Conservation (phyloP, 2,329 filamentous ascomycete species). For the Fusarium sarcochroum region DNA sequence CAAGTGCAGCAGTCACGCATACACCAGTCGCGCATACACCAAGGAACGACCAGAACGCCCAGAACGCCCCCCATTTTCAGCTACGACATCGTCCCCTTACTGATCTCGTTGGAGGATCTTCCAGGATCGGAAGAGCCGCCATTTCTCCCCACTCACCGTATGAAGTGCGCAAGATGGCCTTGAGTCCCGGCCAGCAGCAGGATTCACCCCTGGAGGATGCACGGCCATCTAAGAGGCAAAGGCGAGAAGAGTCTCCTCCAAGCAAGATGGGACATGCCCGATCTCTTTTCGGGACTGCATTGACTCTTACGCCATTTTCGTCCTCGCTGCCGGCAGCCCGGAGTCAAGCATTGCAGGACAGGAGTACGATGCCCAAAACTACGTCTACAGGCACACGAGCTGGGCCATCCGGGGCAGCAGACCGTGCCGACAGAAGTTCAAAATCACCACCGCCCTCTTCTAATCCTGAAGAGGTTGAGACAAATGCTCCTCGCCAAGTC, state of each 20-base stretch:
- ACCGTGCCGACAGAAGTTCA: not conserved
- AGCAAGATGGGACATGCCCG: conserved; percentile 54
- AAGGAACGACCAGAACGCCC: conserved; percentile 42
- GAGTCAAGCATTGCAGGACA: conserved; percentile 40
- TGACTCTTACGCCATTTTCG: conserved; percentile 50
- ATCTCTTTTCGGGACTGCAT: conserved; percentile 53
- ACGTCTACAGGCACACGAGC: not conserved
- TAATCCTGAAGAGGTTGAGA: not conserved
- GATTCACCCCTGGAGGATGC: conserved; percentile 34
- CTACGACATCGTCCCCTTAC: conserved; percentile 62
- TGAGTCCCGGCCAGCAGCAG: conserved; percentile 27
- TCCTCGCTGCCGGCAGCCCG: conserved; percentile 31
- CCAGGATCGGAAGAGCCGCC: conserved; percentile 52
- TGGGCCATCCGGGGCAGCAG: not conserved
- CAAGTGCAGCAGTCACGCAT: conserved; percentile 39
- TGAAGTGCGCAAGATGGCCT: conserved; percentile 49
- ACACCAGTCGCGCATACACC: conserved; percentile 33
- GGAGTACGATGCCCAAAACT: conserved; percentile 21
- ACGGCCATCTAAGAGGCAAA: conserved; percentile 49
- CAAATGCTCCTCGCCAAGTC: not conserved
- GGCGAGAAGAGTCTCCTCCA: conserved; percentile 50
- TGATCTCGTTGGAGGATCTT: conserved; percentile 51
- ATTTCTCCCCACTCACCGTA: conserved; percentile 54
- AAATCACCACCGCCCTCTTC: conserved; percentile 42
- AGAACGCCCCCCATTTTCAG: conserved; percentile 52